Base-by-base conservation (phyloP, 257 asterid genomes). In the Nicotiana noctiflora region DNA sequence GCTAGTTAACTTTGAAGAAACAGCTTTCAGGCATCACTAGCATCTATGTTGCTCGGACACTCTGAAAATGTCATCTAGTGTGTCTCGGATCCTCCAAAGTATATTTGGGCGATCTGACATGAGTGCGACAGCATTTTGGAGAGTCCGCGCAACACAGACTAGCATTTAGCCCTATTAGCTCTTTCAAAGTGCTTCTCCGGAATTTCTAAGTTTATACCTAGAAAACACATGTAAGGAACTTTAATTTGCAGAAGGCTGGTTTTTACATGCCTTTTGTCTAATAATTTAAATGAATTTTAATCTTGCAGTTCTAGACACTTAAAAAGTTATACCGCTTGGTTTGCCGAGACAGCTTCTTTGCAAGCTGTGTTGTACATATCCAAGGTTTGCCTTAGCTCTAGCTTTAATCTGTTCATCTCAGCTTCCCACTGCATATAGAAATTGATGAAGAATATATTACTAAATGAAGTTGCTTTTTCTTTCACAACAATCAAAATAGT, bases 311-410 rank as follows among this genome's bases (percentile, higher is more conserved):
- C 57, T 52, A 21, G 34, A 70, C 57, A 63, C 5, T 63, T 25
- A 23, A 31, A 23, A 31, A 37, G 15, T 15, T 37, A 51, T 89
- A 91, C 98, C 95, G 76, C 85, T 32, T 88, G 88, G 64, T 91
- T 89, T 65, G 94, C 94, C 12, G 90, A 86, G 83, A 86, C 83
- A 60, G 93, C 97, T 79, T 92, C 91, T 82, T 88, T 91, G 92
- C 94, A 92, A 82, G 93, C 95, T 67, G 90, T 79, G 72, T 85
- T 92, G 79, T 92, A 94, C 95, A 90, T 88, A 55, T 88, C 84
- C 94, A 94, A 86, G 23, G 97, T 90, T 64, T 92, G 93, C 75
- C 88, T 80, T 80, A 94, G 87, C 86, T 94, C 93, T 25, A 79
- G 86, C 84, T 92, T 90, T 61, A 93, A 85, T 72, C 90, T 88